Evolutionary conservation across 495 filamentous ascomycete species (phyloP).

Genomic region (Hyaloscypha hepaticicola): DNA sequence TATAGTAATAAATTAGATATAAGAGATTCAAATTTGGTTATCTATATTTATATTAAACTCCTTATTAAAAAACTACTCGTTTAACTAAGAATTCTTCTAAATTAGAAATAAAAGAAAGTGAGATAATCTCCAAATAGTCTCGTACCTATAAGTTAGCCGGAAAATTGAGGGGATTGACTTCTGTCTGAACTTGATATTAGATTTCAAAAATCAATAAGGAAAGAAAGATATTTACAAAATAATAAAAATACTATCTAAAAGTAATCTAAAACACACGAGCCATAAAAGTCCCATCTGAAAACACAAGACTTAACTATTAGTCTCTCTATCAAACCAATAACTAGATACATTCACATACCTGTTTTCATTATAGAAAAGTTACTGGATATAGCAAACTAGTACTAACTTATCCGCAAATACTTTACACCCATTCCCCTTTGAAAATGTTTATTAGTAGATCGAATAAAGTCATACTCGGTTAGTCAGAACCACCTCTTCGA

Average conservation of each 20-base stretch:
- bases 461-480: slow-evolving; percentile 9
- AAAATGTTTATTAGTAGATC: slow-evolving; percentile 10
- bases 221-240: neutral
- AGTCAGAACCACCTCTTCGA: slow-evolving; percentile 9
- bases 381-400: slow-evolving; percentile 9
- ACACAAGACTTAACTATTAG: too few species aligned
- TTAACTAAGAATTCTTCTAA: neutral
- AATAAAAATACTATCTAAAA: too few species aligned
- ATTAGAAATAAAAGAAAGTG: neutral
- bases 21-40: too few species aligned
- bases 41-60: too few species aligned
- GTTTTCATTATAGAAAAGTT: slow-evolving; percentile 14
- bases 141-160: too few species aligned
- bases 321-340: slow-evolving; percentile 13
- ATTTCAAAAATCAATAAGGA: neutral
- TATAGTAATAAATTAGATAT: too few species aligned
- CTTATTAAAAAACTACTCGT: neutral
- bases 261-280: too few species aligned
- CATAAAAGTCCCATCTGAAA: too few species aligned
- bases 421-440: neutral
- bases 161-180: too few species aligned
- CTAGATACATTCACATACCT: slow-evolving; percentile 13
- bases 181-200: neutral
- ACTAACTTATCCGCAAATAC: slow-evolving; percentile 4
- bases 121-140: too few species aligned